These are phyloP conservation scores for Prosopis cineraria DNA, from an alignment of 306 rosid species.

Conservation along the genomic window DNA sequence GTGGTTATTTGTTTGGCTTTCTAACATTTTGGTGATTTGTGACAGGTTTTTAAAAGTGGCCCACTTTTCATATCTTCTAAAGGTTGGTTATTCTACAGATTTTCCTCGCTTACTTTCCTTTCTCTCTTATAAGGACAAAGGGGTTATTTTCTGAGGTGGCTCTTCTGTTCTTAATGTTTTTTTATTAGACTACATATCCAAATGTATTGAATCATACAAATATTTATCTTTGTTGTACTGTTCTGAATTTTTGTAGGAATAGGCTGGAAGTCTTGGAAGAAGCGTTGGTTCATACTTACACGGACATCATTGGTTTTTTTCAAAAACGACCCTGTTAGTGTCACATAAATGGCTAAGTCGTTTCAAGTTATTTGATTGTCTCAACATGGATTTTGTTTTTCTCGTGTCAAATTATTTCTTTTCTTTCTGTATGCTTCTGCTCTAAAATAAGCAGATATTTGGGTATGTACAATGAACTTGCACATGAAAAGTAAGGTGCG, in stretches of 20 bases:
- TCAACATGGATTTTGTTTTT: background rate
- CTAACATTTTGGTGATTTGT: conserved; percentile 47
- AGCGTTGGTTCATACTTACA: conserved; percentile 97
- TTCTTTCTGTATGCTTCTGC: conserved; percentile 13
- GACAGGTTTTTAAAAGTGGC: conserved; percentile 98
- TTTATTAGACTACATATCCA: background rate
- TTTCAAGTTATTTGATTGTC: conserved; percentile 19
- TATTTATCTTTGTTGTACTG: conserved; percentile 22
- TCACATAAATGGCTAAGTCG: conserved; percentile 23
- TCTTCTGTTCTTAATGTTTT: conserved; percentile 20
- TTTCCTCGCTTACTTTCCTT: conserved; percentile 8
- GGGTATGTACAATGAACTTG: background rate
- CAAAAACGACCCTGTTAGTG: conserved; percentile 96
- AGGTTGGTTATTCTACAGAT: conserved; percentile 54
- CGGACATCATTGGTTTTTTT: conserved; percentile 94
- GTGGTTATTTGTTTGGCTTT: conserved; percentile 17
- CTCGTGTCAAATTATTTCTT: background rate
- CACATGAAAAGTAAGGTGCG: background rate
- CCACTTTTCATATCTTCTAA: conserved; percentile 98
- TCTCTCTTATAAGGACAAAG: background rate
- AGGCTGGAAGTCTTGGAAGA: conserved; percentile 99
- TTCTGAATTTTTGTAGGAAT: conserved; percentile 70
- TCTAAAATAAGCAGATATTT: conserved; percentile 9
- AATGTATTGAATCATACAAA: conserved; percentile 12
- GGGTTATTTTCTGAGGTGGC: background rate